Conservation (phyloP, 257 asterid species). For the Avicennia marina region DNA sequence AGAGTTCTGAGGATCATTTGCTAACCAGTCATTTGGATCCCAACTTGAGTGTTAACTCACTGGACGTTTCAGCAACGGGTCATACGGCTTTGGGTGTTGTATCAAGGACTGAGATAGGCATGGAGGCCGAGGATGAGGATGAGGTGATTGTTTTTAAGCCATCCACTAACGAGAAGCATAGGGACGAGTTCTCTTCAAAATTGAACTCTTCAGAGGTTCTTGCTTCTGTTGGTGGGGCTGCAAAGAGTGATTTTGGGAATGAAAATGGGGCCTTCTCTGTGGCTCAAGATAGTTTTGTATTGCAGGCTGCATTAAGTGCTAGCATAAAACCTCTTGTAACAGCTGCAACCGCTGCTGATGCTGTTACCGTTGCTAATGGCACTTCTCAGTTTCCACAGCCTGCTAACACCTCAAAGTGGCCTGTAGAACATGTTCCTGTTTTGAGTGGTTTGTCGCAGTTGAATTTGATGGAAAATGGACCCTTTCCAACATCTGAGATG, state of each 20-base stretch:
- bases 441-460: slow-evolving; percentile 49
- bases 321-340: slow-evolving; percentile 29
- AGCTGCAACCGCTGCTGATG: slow-evolving; percentile 6
- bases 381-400: slow-evolving; percentile 45
- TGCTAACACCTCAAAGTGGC: slow-evolving; percentile 42
- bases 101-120: slow-evolving; percentile 29
- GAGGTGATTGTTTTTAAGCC: slow-evolving; percentile 95
- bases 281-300: slow-evolving; percentile 35
- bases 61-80: slow-evolving; percentile 25
- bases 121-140: slow-evolving; percentile 69
- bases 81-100: slow-evolving; percentile 22
- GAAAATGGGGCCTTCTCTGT: slow-evolving; percentile 34
- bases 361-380: slow-evolving; percentile 19
- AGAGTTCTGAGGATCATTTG: slow-evolving; percentile 43
- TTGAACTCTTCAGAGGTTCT: slow-evolving; percentile 25
- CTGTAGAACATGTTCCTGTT: slow-evolving; percentile 37
- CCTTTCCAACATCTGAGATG: slow-evolving; percentile 32
- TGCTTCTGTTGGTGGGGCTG: slow-evolving; percentile 29
- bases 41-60: slow-evolving; percentile 18
- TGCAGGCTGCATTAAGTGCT: slow-evolving; percentile 34
- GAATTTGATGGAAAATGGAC: slow-evolving; percentile 53
- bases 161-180: slow-evolving; percentile 46
- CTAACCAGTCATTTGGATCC: slow-evolving; percentile 31
- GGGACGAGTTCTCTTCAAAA: slow-evolving; percentile 38
- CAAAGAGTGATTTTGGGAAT: slow-evolving; percentile 28